Percentiles rank a stretch among this genome's conserved stretches.
phyloP scores from a whole-genome alignment of 1,284 basidiomycete species.

The Naganishia cerealis region DNA sequence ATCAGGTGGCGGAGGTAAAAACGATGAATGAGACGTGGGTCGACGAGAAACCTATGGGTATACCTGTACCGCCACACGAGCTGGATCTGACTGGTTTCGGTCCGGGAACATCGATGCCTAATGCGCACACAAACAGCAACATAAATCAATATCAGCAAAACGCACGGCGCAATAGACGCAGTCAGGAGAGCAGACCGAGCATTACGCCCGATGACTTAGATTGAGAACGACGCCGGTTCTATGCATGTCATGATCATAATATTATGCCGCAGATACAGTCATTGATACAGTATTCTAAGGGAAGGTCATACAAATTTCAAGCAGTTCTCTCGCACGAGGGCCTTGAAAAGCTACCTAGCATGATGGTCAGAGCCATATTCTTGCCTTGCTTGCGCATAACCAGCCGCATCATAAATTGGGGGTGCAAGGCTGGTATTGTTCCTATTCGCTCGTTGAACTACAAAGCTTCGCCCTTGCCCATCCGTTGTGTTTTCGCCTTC shows the following conservation, averaged over 20 bases:
- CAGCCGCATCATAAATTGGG: background rate
- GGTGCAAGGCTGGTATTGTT: slow-evolving; percentile 7
- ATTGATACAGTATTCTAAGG: slow-evolving; percentile 13
- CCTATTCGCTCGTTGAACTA: slow-evolving; percentile 26
- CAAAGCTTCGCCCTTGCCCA: slow-evolving; percentile 16
- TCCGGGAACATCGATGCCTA: background rate
- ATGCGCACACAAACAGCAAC: background rate
- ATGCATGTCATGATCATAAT: slow-evolving; percentile 3
- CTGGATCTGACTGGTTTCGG: background rate
- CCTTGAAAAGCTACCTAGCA: background rate
- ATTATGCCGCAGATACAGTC: slow-evolving; percentile 9
- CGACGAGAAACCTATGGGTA: background rate
- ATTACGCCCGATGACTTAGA: slow-evolving; percentile 6
- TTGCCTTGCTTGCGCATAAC: background rate
- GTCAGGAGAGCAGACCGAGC: background rate
- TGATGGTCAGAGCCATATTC: background rate
- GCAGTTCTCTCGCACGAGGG: background rate
- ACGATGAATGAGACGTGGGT: slow-evolving; percentile 12
- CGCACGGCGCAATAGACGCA: background rate
- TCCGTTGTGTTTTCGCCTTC: background rate
- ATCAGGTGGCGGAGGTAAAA: slow-evolving; percentile 2
- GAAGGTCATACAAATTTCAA: slow-evolving; percentile 5
- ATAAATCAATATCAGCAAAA: background rate
- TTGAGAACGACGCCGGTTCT: background rate
- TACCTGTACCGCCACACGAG: background rate